Conservation (phyloP, 2,329 filamentous ascomycete genomes). For the Apiospora aurea region DNA sequence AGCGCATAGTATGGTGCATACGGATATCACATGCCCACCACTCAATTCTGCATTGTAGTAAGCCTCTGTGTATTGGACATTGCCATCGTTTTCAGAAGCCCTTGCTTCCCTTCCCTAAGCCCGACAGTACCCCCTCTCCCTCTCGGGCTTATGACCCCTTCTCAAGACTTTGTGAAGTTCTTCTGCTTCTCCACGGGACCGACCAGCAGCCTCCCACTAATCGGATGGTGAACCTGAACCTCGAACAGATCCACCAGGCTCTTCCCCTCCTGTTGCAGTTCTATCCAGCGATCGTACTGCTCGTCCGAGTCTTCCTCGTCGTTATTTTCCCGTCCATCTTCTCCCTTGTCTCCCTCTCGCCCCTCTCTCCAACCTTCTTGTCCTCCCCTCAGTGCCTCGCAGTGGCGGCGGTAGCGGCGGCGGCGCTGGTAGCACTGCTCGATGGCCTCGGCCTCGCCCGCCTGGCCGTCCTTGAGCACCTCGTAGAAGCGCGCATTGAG, state of each 20-base stretch:
- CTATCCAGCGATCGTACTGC: neutral
- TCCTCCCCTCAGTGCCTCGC: neutral
- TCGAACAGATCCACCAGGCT: constrained; percentile 23
- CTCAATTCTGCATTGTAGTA: neutral
- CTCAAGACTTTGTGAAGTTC: constrained; percentile 19
- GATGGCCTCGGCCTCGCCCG: constrained; percentile 20
- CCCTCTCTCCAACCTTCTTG: neutral
- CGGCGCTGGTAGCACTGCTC: constrained; percentile 7
- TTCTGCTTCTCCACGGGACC: constrained; percentile 29
- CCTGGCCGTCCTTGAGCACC: constrained; percentile 24
- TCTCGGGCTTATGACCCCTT: no score
- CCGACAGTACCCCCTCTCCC: neutral
- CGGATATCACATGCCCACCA: neutral
- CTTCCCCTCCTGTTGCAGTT: neutral
- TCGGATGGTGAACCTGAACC: constrained; percentile 27
- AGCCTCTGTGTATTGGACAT: neutral
- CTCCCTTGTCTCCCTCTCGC: neutral
- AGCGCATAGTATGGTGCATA: neutral
- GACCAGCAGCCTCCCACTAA: constrained; percentile 26
- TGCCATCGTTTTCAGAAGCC: neutral
- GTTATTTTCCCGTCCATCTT: neutral
- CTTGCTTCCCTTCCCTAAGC: neutral
- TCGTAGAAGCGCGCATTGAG: constrained; percentile 29
- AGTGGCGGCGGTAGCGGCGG: neutral
- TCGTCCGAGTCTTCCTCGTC: neutral